phyloP scores from a whole-genome alignment of 2,329 filamentous ascomycete species.

The Colletotrichum orbiculare region DNA sequence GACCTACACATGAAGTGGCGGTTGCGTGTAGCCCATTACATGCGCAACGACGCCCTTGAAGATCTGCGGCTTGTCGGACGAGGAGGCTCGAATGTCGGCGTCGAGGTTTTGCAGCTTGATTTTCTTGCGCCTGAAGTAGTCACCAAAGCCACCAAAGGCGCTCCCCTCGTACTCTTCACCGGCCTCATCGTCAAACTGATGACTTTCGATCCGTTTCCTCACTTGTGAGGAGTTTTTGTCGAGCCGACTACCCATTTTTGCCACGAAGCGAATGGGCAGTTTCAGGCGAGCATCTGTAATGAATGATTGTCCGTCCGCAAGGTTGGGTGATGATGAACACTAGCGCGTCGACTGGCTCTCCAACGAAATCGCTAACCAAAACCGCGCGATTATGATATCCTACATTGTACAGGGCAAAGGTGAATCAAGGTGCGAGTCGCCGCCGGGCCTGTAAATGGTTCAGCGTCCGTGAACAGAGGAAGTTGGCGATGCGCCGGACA shows the following conservation, averaged over 20 bases:
- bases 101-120: slow-evolving; percentile 97
- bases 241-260: slow-evolving; percentile 67
- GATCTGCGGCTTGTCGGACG: slow-evolving; percentile 79
- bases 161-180: slow-evolving; percentile 93
- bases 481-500: too few relatives aligned
- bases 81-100: slow-evolving; percentile 77
- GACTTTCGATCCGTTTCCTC: slow-evolving; percentile 70
- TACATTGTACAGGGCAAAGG: too few relatives aligned
- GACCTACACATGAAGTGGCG: slow-evolving; percentile 80
- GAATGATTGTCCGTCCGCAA: too few relatives aligned
- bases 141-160: slow-evolving; percentile 86
- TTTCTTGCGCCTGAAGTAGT: slow-evolving; percentile 96
- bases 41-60: slow-evolving; percentile 93
- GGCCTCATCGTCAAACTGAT: slow-evolving; percentile 79
- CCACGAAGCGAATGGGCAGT: neutral
- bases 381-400: too few relatives aligned
- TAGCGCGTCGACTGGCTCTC: neutral
- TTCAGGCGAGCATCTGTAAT: neutral
- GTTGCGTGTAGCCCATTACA: slow-evolving; percentile 96
- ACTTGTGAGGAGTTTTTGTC: slow-evolving; percentile 72
- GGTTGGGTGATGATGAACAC: neutral
- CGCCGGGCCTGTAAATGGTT: too few relatives aligned
- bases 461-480: too few relatives aligned
- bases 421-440: too few relatives aligned
- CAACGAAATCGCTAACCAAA: too few relatives aligned